Conservation (phyloP, 768 basidiomycete genomes). For the Boletus reticulatus region DNA sequence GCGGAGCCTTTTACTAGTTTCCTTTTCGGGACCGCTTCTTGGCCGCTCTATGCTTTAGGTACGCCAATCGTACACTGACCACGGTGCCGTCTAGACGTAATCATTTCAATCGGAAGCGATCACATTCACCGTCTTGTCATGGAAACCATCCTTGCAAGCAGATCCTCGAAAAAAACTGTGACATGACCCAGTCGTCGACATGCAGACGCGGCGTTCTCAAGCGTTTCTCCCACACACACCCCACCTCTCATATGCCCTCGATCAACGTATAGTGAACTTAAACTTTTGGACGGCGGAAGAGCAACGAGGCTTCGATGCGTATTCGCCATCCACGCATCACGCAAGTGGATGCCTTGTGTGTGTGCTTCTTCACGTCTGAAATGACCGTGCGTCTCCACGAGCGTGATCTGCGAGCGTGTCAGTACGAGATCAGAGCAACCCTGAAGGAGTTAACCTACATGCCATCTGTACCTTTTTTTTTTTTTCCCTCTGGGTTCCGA, state of each 20-base stretch:
- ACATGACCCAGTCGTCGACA: slow-evolving; percentile 31
- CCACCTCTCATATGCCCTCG: slow-evolving; percentile 24
- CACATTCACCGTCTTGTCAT: slow-evolving; percentile 24
- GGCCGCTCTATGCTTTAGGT: too few species aligned
- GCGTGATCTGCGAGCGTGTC: slow-evolving; percentile 18
- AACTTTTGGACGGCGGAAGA: background rate
- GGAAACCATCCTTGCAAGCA: slow-evolving; percentile 32
- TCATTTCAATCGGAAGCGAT: slow-evolving; percentile 27
- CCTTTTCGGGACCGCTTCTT: slow-evolving; percentile 5
- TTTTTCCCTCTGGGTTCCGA: background rate
- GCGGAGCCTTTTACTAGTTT: slow-evolving; percentile 23
- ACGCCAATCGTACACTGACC: too few species aligned
- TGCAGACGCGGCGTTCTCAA: slow-evolving; percentile 24
- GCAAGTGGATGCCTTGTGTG: slow-evolving; percentile 8
- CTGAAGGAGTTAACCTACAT: slow-evolving; percentile 34
- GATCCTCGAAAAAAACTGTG: slow-evolving; percentile 19
- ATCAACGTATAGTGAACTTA: slow-evolving; percentile 21
- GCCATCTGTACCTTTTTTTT: slow-evolving; percentile 12
- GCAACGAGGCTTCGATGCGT: slow-evolving; percentile 1
- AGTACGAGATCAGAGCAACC: slow-evolving; percentile 27
- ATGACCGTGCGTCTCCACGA: background rate
- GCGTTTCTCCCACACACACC: slow-evolving; percentile 31
- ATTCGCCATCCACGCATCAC: background rate
- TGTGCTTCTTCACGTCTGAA: too few species aligned
- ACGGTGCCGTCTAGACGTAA: slow-evolving; percentile 30